Evolutionary conservation across 1,139 yeast species (phyloP).

Genomic region (Debaryomyces singareniensis): DNA sequence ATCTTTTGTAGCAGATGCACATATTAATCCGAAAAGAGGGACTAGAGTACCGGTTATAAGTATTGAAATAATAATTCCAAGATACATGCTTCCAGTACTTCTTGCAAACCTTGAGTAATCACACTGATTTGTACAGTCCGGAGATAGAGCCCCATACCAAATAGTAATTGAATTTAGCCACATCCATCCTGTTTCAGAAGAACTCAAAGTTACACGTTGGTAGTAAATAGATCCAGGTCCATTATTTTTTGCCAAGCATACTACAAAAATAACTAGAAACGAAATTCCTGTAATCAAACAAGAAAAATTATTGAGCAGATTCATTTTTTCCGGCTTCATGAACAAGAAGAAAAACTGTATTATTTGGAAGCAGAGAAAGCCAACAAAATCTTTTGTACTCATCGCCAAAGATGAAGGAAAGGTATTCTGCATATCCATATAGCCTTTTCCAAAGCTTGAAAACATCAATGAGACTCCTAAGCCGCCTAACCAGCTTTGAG

Average conservation of each 20-base stretch:
- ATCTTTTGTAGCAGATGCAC: neutral
- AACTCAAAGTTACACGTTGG: too few species aligned
- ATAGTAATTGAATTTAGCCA: neutral
- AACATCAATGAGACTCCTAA: neutral
- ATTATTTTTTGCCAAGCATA: too few species aligned
- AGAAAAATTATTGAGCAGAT: neutral
- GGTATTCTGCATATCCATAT: neutral
- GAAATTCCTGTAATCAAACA: neutral
- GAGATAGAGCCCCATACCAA: neutral
- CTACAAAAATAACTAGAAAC: neutral
- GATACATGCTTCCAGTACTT: neutral
- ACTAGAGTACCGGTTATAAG: constrained; percentile 6
- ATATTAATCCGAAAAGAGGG: neutral
- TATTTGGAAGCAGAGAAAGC: neutral
- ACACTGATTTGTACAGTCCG: neutral
- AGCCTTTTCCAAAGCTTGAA: neutral
- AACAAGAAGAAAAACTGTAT: neutral
- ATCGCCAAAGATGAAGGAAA: neutral
- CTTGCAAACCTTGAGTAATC: neutral
- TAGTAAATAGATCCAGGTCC: too few species aligned
- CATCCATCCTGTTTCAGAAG: neutral
- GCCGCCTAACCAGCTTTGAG: neutral
- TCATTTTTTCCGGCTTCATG: neutral
- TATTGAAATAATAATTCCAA: neutral
- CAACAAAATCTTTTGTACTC: neutral